Evolutionary conservation across 176 grass and related monocot genomes (phyloP), one percentile per base, ranked within the genome.

Genomic region (Guadua angustifolia): DNA sequence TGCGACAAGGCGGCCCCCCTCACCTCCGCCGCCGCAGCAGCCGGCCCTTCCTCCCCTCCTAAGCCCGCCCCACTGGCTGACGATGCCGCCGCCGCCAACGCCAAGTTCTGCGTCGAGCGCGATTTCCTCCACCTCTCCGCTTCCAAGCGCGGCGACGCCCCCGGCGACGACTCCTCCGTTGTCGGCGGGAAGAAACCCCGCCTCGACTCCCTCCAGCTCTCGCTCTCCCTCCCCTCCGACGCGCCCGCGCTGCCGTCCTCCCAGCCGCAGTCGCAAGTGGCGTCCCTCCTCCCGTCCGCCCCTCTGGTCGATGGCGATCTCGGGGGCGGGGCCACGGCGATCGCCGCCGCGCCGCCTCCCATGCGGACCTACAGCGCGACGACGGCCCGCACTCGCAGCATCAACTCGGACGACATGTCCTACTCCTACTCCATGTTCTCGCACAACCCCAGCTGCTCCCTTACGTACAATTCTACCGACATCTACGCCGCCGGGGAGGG

Each of bases 371-470:
- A 92, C 80, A 99, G 93, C 87, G 84, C 87, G 45, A 99, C 74
- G 45, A 94, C 91, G 83, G 91, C 88, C 2, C 91, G 86, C 50
- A 94, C 91, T 9, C 67, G 83, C 10, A 89, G 91, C 83, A 87
- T 93, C 45, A 95, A 99, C 80, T 99, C 97, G 17, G 97, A 96
- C 83, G 93, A 96, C 85, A 87, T 96, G 84, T 99, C 97, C 11
- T 96, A 94, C 74, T 95, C 96, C 53, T 95, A 91, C 93, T 99
- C 97, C 10, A 82, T 92, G 24, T 96, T 99, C 82, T 99, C 97
- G 5, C 97, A 99, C 89, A 99, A 96, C 86, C 97, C 97, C 1
- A 99, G 97, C 78, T 99, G 97, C 86, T 99, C 97, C 46, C 80
- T 99, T 26, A 99, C 97, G 15, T 89, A 90, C 65, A 99, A 96